Conservation (phyloP, 495 filamentous ascomycete genomes). For the Penicillium lividum region DNA sequence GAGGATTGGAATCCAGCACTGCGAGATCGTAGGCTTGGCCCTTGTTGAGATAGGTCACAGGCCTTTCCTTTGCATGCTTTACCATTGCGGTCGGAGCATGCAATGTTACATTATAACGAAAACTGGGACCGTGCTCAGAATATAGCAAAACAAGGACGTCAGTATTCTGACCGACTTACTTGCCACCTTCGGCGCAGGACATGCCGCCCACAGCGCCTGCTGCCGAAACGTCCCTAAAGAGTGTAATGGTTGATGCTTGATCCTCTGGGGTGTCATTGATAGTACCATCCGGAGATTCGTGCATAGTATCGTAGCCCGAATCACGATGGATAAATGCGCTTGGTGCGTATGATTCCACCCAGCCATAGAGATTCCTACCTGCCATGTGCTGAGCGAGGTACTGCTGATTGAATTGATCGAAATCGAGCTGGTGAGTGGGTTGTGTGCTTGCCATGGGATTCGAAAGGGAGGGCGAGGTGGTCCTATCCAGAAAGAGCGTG, state of each 20-base stretch:
- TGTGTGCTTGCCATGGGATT: constrained; percentile 63
- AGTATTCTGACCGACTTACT: too few species aligned
- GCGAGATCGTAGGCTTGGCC: constrained; percentile 88
- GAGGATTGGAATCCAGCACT: constrained; percentile 62
- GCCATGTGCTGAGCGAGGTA: constrained; percentile 71
- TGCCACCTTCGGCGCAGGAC: constrained; percentile 46
- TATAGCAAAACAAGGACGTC: too few species aligned
- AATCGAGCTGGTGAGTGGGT: constrained; percentile 31
- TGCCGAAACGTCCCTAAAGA: constrained; percentile 28
- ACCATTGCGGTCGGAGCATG: constrained; percentile 98
- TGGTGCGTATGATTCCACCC: constrained; percentile 69
- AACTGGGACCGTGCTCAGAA: constrained; percentile 52
- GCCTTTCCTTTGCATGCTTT: constrained; percentile 78
- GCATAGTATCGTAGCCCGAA: constrained; percentile 75
- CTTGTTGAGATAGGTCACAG: constrained; percentile 93
- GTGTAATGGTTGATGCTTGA: constrained; percentile 22
- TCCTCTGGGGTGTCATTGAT: constrained; percentile 47
- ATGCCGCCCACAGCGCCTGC: constrained; percentile 15
- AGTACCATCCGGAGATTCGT: constrained; percentile 60
- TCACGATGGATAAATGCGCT: constrained; percentile 77
- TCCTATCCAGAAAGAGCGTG: constrained; percentile 59
- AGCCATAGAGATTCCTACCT: constrained; percentile 72
- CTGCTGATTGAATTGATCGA: constrained; percentile 26
- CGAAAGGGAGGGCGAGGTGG: constrained; percentile 79
- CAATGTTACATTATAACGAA: constrained; percentile 85